These are phyloP conservation scores for Neophaeococcomyces mojaviensis DNA, from an alignment of 2,329 filamentous ascomycete species.

Conservation along the genomic window DNA sequence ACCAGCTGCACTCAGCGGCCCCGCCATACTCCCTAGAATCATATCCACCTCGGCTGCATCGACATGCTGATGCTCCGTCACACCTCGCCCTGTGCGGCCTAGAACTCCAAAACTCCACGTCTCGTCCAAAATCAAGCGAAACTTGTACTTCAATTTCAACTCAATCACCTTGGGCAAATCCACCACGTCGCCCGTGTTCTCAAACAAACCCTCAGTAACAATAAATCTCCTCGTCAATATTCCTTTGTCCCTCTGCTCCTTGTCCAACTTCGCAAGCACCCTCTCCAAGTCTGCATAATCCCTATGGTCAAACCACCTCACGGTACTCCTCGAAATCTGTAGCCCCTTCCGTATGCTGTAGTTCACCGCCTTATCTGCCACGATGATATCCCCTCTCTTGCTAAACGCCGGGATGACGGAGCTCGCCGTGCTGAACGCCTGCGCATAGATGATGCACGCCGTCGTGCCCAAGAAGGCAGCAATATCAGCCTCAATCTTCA, in stretches of 20 bases:
- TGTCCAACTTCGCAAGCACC: conserved; percentile 74
- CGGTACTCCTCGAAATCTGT: conserved; percentile 82
- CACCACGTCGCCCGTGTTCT: conserved; percentile 76
- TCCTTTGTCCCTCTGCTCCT: conserved; percentile 74
- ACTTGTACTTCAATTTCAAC: conserved; percentile 93
- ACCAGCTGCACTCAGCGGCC: conserved; percentile 82
- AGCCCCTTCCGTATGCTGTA: conserved; percentile 91
- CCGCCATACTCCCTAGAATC: conserved; percentile 88
- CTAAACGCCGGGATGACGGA: conserved; percentile 94
- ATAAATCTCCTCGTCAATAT: conserved; percentile 89
- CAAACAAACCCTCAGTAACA: conserved; percentile 90
- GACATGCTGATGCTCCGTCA: conserved; percentile 95
- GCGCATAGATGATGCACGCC: conserved; percentile 88
- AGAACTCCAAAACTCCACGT: conserved; percentile 96
- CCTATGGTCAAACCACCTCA: conserved; percentile 92
- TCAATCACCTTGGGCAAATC: conserved; percentile 84
- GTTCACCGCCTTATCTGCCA: conserved; percentile 88
- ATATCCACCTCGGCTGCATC: conserved; percentile 91
- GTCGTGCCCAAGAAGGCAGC: conserved; percentile 81
- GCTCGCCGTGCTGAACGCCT: conserved; percentile 94
- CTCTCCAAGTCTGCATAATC: conserved; percentile 89
- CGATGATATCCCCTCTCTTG: conserved; percentile 94
- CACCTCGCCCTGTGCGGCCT: conserved; percentile 79
- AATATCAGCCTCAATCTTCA: conserved; percentile 92
- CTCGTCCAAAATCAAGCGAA: conserved; percentile 93